Evolutionary conservation across 2,329 filamentous ascomycete species (phyloP).

Genomic region (Boeremia lycopersici): DNA sequence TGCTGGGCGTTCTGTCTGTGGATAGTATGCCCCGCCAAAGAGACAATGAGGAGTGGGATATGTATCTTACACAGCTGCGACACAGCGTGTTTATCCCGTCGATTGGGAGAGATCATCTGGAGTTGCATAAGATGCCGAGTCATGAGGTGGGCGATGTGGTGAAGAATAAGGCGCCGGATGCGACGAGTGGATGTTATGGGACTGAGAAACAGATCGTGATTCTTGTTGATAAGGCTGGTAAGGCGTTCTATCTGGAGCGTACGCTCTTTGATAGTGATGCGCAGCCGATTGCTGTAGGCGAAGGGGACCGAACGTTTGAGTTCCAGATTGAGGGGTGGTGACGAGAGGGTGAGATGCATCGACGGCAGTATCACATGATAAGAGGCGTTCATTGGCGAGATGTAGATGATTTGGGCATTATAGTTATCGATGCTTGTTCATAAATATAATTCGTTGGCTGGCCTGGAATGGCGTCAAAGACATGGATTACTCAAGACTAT

Average conservation of each 20-base stretch:
- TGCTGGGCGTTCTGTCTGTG: conserved; percentile 59
- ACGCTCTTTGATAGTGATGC: conserved; percentile 64
- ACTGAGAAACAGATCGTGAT: conserved; percentile 70
- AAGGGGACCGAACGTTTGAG: conserved; percentile 56
- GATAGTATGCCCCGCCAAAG: conserved; percentile 62
- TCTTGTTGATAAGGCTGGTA: conserved; percentile 60
- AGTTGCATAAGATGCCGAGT: conserved; percentile 45
- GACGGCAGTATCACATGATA: no score
- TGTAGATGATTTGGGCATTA: no score
- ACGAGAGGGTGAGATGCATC: no score
- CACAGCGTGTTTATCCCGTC: conserved; percentile 67
- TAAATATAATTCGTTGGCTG: no score
- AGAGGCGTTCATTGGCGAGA: no score
- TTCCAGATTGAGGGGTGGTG: conserved; percentile 56
- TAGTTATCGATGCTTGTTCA: no score
- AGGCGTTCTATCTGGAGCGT: conserved; percentile 66
- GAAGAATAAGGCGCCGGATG: conserved; percentile 40
- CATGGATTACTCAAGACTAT: no score
- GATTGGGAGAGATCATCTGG: conserved; percentile 56
- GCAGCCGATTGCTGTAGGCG: conserved; percentile 51
- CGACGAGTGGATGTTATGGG: conserved; percentile 62
- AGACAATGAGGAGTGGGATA: conserved; percentile 58
- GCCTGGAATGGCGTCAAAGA: no score
- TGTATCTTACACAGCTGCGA: conserved; percentile 61
- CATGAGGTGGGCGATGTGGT: conserved; percentile 51